A percentile compares a stretch with the other conserved stretches of the same genome.
These are phyloP conservation scores for Naganishia cerealis DNA, from an alignment of 1,284 basidiomycete species.

Conservation along the genomic window DNA sequence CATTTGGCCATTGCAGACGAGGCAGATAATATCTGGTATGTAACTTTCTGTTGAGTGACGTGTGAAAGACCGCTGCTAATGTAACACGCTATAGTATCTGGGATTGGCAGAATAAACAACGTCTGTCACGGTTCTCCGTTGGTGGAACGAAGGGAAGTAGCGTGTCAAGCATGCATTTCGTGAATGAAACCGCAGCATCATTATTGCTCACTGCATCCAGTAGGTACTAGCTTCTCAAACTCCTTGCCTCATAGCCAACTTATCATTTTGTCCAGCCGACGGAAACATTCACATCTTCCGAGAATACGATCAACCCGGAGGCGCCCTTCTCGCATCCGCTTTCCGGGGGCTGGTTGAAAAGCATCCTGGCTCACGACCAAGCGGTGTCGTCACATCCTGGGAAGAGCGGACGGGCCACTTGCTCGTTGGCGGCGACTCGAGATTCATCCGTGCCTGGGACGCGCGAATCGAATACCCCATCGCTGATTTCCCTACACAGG, in stretches of 20 bases:
- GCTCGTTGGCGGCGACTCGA: conserved; percentile 85
- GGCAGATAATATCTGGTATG: conserved; percentile 78
- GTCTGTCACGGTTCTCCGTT: conserved; percentile 81
- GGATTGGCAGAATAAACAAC: conserved; percentile 84
- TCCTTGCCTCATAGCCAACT: neutral
- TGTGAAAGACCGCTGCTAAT: conserved; percentile 26
- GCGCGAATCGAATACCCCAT: conserved; percentile 54
- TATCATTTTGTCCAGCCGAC: conserved; percentile 63
- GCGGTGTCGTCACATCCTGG: conserved; percentile 89
- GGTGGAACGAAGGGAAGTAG: conserved; percentile 78
- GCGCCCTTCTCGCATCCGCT: conserved; percentile 81
- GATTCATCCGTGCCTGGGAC: conserved; percentile 90
- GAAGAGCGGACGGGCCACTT: conserved; percentile 83
- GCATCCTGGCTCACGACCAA: conserved; percentile 62
- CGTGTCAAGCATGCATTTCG: conserved; percentile 86
- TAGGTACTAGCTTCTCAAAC: conserved; percentile 52
- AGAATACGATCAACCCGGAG: conserved; percentile 66
- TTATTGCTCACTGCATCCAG: conserved; percentile 85
- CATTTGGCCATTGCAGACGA: conserved; percentile 85
- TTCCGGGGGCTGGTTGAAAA: conserved; percentile 87
- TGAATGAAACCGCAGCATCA: conserved; percentile 93
- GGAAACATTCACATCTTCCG: conserved; percentile 88
- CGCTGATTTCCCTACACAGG: conserved; percentile 82
- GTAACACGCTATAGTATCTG: conserved; percentile 66
- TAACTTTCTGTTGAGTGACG: conserved; percentile 16